Evolutionary conservation across 148 eudicot species (phyloP), one percentile per base, ranked within the genome.

Genomic region (Dysphania ambrosioides): DNA sequence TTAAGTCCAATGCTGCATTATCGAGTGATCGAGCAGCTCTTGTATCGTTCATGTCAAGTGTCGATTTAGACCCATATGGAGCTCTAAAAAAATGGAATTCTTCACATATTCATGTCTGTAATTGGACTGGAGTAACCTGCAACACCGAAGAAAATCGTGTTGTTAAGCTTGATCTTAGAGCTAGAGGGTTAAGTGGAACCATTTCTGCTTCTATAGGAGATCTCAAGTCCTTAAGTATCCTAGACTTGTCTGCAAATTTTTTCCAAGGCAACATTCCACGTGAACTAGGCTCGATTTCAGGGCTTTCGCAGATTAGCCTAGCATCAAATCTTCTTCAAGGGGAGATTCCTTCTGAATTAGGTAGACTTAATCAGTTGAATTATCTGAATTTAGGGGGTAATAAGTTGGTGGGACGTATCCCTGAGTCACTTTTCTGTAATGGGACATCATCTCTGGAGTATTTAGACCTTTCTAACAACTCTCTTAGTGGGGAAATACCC

Each of bases 381-480:
- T 92, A 92, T 69, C 86, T 92, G 42, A 76, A 85, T 75, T 80
- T 92, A 57, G 95, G 95, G 58, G 85, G 93, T 64, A 92, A 92
- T 72, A 81, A 44, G 40, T 81, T 92, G 53, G 77, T 44, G 7
- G 91, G 95, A 19, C 87, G 79, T 40, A 87, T 92, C 0, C 93
- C 97, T 0, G 42, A 23, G 67, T 49, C 86, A 36, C 75, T 90
- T 49, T 81, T 92, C 34, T 87, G 93, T 69, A 90, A 83, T 60
- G 83, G 79, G 57, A 78, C 87, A 6, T 79, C 83, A 8, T 71
- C 81, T 59, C 85, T 92, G 82, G 75, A 86, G 69, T 92, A 92
- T 79, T 19, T 92, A 2, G 97, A 92, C 87, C 86, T 92, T 30
- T 92, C 97, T 6, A 92, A 88, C 80, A 90, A 92, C 75, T 92